Percentiles rank a stretch among this genome's conserved stretches.
phyloP scores from a whole-genome alignment of 192 early-diverging fungal genomes.

The Coemansia sp. region DNA sequence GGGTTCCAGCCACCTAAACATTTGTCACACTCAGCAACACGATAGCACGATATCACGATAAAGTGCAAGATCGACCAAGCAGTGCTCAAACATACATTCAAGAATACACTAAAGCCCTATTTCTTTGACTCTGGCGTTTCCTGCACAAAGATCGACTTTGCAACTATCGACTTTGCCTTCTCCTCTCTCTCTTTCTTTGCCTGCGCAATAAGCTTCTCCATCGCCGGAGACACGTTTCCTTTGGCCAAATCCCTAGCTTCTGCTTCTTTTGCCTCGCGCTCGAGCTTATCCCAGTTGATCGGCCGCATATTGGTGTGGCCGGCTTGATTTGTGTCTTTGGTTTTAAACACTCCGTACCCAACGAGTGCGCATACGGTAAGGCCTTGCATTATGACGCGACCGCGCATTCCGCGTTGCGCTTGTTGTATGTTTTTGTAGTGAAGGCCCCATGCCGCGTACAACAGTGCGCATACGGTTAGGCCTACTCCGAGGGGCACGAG shows the following conservation, averaged over 20 bases:
- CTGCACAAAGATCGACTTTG: not conserved
- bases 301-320: constrained; percentile 23
- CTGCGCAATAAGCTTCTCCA: not conserved
- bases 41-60: no score
- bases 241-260: constrained; percentile 12
- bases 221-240: not conserved
- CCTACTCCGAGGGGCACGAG: constrained; percentile 33
- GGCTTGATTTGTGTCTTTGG: not conserved
- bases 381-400: constrained; percentile 41
- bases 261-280: constrained; percentile 27
- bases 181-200: not conserved
- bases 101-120: not conserved
- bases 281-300: constrained; percentile 47
- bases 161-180: constrained; percentile 5
- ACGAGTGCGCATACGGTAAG: constrained; percentile 36
- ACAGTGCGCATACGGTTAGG: constrained; percentile 35
- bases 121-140: constrained; percentile 6
- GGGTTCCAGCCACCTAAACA: not conserved
- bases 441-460: constrained; percentile 38
- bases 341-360: constrained; percentile 23
- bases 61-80: not conserved
- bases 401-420: constrained; percentile 47
- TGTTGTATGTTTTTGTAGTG: constrained; percentile 22
- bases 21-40: no score
- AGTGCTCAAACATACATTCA: not conserved